Conservation (phyloP, 768 basidiomycete species). For the Cyathus striatus region DNA sequence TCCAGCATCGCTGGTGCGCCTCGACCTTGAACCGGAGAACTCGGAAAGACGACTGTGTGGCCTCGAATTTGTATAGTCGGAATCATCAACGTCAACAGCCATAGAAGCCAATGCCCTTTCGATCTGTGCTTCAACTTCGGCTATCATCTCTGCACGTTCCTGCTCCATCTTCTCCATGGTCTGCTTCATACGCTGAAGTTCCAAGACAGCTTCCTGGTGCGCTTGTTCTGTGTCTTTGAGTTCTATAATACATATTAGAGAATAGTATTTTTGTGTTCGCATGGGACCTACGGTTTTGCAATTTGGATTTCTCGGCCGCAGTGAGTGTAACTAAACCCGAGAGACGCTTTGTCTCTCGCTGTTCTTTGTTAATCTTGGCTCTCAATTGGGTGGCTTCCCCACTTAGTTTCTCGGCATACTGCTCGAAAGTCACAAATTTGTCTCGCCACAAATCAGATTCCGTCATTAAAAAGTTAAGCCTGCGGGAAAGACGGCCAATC, state of each 20-base stretch:
- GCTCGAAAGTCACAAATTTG: slow-evolving; percentile 92
- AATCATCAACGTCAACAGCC: slow-evolving; percentile 76
- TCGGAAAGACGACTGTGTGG: slow-evolving; percentile 64
- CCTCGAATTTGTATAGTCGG: slow-evolving; percentile 69
- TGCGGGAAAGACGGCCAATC: slow-evolving; percentile 79
- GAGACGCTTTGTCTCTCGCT: slow-evolving; percentile 81
- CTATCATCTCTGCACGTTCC: slow-evolving; percentile 85
- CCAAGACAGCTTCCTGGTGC: slow-evolving; percentile 73
- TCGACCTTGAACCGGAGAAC: slow-evolving; percentile 50
- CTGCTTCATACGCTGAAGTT: slow-evolving; percentile 78
- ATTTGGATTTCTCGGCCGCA: slow-evolving; percentile 70
- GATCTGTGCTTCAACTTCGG: slow-evolving; percentile 91
- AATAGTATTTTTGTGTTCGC: not conserved
- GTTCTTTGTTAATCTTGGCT: slow-evolving; percentile 86
- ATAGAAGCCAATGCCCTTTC: slow-evolving; percentile 82
- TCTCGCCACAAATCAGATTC: slow-evolving; percentile 88
- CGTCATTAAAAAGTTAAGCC: slow-evolving; percentile 89
- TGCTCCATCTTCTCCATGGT: slow-evolving; percentile 86
- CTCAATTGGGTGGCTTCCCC: slow-evolving; percentile 82
- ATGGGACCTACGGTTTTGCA: slow-evolving; percentile 65
- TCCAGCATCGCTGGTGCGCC: slow-evolving; percentile 55
- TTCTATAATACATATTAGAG: slow-evolving; percentile 39
- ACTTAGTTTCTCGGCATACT: slow-evolving; percentile 88
- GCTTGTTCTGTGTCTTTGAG: slow-evolving; percentile 78
- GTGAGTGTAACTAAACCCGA: slow-evolving; percentile 76